Evolutionary conservation across 139 green algal genomes (phyloP).

Genomic region (Chlamydomonas incerta): DNA sequence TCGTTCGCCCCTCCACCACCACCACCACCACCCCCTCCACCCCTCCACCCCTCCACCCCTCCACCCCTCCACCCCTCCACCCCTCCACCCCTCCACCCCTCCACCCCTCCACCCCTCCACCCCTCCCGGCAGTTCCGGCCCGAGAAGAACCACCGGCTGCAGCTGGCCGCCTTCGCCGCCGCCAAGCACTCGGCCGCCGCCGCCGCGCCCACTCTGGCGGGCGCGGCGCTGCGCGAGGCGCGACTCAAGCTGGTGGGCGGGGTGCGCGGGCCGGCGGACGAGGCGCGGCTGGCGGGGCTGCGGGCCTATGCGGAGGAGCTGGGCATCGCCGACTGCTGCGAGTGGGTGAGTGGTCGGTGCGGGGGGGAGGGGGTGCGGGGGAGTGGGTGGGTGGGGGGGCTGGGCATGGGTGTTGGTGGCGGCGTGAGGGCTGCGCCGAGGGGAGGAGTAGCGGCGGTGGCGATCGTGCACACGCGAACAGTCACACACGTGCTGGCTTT

Average conservation of each 20-base stretch:
- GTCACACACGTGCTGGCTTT: too few relatives aligned
- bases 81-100: too few relatives aligned
- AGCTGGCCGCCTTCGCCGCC: constrained; percentile 71
- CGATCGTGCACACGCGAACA: too few relatives aligned
- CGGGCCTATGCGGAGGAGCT: constrained; percentile 57
- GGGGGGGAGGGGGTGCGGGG: background rate
- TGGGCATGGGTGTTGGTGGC: background rate
- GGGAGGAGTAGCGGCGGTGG: too few relatives aligned
- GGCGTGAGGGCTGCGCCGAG: too few relatives aligned
- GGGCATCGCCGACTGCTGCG: constrained; percentile 32
- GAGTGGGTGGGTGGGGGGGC: background rate
- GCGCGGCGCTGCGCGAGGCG: constrained; percentile 64
- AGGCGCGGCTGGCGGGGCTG: constrained; percentile 68
- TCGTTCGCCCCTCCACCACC: too few relatives aligned
- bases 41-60: too few relatives aligned
- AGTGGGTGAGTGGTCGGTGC: constrained; percentile 33
- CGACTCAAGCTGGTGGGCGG: constrained; percentile 83
- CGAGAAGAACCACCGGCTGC: constrained; percentile 92
- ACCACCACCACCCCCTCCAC: too few relatives aligned
- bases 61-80: too few relatives aligned
- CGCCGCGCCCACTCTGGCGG: constrained; percentile 20
- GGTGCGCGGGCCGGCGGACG: constrained; percentile 75
- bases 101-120: too few relatives aligned
- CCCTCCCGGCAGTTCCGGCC: constrained; percentile 91
- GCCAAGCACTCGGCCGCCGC: constrained; percentile 20